Base-by-base conservation (phyloP, 83 land plant genomes). In the Picea abies region DNA sequence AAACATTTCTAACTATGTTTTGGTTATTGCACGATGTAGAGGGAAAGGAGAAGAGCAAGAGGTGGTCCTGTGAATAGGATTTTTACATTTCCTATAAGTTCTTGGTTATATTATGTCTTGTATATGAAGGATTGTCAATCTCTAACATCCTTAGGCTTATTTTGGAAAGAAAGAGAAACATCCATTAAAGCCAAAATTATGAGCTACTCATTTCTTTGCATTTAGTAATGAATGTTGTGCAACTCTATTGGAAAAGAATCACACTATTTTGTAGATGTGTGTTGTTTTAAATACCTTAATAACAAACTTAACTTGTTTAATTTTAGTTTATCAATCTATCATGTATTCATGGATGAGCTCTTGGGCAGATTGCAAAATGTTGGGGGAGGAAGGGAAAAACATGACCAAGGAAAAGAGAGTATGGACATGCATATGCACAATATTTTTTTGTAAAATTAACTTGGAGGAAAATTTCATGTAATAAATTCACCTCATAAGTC, bases 351-450 rank as follows among this genome's bases (percentile, higher is more conserved):
- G 7, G 39, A 23, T 26, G 35, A 9, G 20, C 16, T 69, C 39
- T 70, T 17, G 37, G 35, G 37, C 80, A 93, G 95, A 82, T 91
- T 37, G 88, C 90, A 96, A 92, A 90, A 88, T 92, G 14, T 60
- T 90, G 49, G 96, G 96, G 52, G 95, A 89, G 63, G 96, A 96
- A 77, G 94, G 98, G 98, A 94, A 88, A 82, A 84, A 76, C 81
- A 84, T 94, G 96, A 83, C 78, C n/a, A 90, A 91, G 52, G 79
- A 90, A 68, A 70, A 87, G 67, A 87, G 84, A 63, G 86, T 96
- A 90, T 80, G 97, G 92, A 60, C 63, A 94, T 91, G 97, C 92
- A 70, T 12, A 37, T 19, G 23, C 26, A 2, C 29, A 44, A 63
- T 12, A 23, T 29, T 64, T 4, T 7, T 39, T 23, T 52, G n/a